These are phyloP conservation scores for Aspergillus costaricaensis DNA, from an alignment of 2,329 filamentous ascomycete species.

Conservation along the genomic window DNA sequence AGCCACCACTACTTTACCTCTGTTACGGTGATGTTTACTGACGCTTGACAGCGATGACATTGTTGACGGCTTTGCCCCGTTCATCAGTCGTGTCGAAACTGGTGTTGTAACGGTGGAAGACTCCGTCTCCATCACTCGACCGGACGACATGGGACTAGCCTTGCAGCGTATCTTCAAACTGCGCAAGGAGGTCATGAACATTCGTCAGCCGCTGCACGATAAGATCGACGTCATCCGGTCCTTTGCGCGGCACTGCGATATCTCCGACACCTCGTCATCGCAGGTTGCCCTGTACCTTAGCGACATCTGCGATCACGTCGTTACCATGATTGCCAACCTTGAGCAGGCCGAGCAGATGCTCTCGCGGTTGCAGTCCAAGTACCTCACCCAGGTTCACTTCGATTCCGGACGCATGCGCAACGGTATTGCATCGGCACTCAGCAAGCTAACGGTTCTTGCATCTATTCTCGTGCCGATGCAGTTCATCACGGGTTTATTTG, in stretches of 20 bases:
- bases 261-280: conserved; percentile 83
- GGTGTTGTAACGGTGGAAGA: conserved; percentile 91
- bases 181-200: conserved; percentile 85
- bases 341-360: conserved; percentile 95
- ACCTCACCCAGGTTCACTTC: conserved; percentile 85
- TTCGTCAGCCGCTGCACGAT: conserved; percentile 85
- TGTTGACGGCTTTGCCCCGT: conserved; percentile 86
- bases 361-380: conserved; percentile 86
- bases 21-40: background rate
- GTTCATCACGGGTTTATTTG: conserved; percentile 65
- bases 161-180: conserved; percentile 81
- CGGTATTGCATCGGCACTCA: conserved; percentile 77
- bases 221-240: conserved; percentile 94
- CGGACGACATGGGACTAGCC: conserved; percentile 81
- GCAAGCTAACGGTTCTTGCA: conserved; percentile 87
- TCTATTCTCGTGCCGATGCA: conserved; percentile 92
- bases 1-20: conserved; percentile 34
- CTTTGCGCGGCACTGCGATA: conserved; percentile 95
- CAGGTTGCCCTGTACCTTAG: conserved; percentile 92
- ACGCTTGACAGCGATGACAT: conserved; percentile 73
- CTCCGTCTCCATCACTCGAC: conserved; percentile 82
- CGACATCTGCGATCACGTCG: conserved; percentile 95
- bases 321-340: conserved; percentile 95
- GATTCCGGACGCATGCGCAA: conserved; percentile 86
- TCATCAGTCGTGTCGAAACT: conserved; percentile 77